Evolutionary conservation across 2,329 filamentous ascomycete genomes (phyloP), one percentile per base, ranked within the genome.

Genomic region (Beauveria varroae): DNA sequence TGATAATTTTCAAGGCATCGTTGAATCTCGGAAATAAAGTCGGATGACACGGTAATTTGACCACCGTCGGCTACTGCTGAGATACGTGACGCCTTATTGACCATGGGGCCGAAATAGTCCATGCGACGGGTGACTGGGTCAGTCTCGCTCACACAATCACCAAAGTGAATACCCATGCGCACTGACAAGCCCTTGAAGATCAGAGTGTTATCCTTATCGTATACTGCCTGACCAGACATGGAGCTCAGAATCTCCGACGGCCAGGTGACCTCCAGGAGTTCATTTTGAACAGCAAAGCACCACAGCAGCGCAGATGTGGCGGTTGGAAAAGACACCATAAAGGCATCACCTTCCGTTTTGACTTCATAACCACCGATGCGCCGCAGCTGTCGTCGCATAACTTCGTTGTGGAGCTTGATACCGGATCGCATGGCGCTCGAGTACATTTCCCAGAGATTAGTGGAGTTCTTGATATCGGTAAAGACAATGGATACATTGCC

Each of bases 21-120:
- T 71, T 96, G 91, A 60, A 98, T 93, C 73, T 99, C 95, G 14
- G 90, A 90, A 70, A 99, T 96, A 75, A 98, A 98, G 73, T 99
- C 95, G 1, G 92, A 92, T 1, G 93, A 97, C 1, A 98, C 95
- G 0, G 93, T 95, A 66, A 98, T 97, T 72, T 99, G 93, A 0
- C 95, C 95, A 64, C 95, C 95, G 72, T 99, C 95, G 41, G 95
- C 95, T 49, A 96, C 93, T 24, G 91, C 89, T 7, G 91, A 95
- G 66, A 99, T 96, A 76, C 95, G 89, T 18, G 95, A 89, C 0
- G 95, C 91, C 70, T 96, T 93, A 76, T 99, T 99, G 69, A 99
- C 95, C 92, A 99, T 99, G 16, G 95, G 95, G 0, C 95, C 95
- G 72, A 98, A 99, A 76, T 99, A 99, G 70, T 99, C 95, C 95